Evolutionary conservation across 73 alveolate genomes (phyloP).

Genomic region (Effrenium voratum): DNA sequence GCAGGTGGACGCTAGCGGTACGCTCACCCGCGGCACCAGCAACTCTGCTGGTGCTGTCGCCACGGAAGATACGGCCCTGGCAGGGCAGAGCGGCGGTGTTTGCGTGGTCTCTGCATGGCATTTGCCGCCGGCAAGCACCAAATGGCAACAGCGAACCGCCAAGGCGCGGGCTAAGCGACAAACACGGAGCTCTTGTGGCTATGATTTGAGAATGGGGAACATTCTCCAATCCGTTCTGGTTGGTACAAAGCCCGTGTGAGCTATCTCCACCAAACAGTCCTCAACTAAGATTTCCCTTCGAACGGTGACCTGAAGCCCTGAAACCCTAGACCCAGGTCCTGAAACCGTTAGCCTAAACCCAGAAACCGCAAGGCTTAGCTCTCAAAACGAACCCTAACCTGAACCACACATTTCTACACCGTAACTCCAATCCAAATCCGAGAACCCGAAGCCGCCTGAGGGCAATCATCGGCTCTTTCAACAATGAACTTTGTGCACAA

Average conservation of each 20-base stretch:
- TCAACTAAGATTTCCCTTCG: too few relatives aligned
- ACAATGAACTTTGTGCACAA: not conserved
- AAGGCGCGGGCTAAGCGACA: too few relatives aligned
- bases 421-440: too few relatives aligned
- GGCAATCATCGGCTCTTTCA: not conserved
- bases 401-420: too few relatives aligned
- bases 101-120: slow-evolving; percentile 44
- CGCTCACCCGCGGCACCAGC: slow-evolving; percentile 1
- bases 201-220: too few relatives aligned
- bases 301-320: not conserved
- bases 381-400: too few relatives aligned
- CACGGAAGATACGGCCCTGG: slow-evolving; percentile 9
- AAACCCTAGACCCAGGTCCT: not conserved
- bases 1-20: slow-evolving; percentile 1
- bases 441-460: not conserved
- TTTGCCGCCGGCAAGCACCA: not conserved
- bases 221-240: too few relatives aligned
- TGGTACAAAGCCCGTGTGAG: too few relatives aligned
- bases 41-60: not conserved
- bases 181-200: too few relatives aligned
- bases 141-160: slow-evolving; percentile 12
- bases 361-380: not conserved
- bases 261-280: too few relatives aligned
- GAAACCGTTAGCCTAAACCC: not conserved
- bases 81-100: slow-evolving; percentile 55